These are phyloP conservation scores for Rauvolfia tetraphylla DNA, from an alignment of 257 asterid species.

Conservation along the genomic window DNA sequence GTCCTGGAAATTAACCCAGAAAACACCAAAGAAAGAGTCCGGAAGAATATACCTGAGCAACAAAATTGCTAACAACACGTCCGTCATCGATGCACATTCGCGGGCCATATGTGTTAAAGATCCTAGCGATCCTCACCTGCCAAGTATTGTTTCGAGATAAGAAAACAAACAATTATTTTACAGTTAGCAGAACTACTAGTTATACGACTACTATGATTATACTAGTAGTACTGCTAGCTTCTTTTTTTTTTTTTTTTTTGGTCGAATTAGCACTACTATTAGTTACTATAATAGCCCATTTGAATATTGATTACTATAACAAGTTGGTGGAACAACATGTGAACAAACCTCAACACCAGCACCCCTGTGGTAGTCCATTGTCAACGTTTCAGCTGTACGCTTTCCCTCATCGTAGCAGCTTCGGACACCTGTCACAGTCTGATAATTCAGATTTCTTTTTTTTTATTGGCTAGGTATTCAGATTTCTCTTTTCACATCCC, in stretches of 20 bases:
- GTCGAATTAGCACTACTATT: no score
- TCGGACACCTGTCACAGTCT: constrained; percentile 72
- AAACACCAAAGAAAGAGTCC: neutral
- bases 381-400: constrained; percentile 96
- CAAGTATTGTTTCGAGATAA: neutral
- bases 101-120: constrained; percentile 95
- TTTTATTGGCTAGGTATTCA: no score
- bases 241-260: no score
- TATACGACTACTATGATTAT: no score
- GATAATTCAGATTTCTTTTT: neutral
- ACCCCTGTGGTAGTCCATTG: constrained; percentile 99
- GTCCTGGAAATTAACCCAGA: neutral
- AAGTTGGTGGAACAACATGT: no score
- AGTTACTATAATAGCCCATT: no score
- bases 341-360: constrained; percentile 81
- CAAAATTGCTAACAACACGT: constrained; percentile 97
- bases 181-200: neutral
- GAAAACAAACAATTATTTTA: neutral
- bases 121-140: constrained; percentile 95
- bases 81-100: constrained; percentile 99
- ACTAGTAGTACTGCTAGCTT: no score
- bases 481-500: no score
- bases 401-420: constrained; percentile 99
- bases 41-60: constrained; percentile 70
- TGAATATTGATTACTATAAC: no score